Percentiles rank a stretch among this genome's conserved stretches.
Conservation (phyloP, 148 eudicot genomes). For the Chenopodium formosanum region DNA sequence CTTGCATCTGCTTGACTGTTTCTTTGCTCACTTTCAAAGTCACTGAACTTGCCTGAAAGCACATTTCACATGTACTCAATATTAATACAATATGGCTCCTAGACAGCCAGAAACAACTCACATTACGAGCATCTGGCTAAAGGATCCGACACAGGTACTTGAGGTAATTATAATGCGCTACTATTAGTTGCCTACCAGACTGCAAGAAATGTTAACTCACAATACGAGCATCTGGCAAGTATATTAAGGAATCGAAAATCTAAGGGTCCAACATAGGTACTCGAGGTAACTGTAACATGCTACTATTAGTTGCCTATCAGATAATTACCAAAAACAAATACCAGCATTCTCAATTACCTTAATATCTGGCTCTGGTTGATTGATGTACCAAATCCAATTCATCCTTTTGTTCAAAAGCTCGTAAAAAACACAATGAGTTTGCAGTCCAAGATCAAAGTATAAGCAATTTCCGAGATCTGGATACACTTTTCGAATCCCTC, state of each 20-base stretch:
- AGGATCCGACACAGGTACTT: too few species aligned
- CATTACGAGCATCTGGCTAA: too few species aligned
- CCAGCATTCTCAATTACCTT: constrained; percentile 35
- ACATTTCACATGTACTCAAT: neutral
- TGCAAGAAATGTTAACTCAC: neutral
- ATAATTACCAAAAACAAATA: neutral
- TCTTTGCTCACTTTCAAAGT: constrained; percentile 70
- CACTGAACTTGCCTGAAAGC: constrained; percentile 63
- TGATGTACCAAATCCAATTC: constrained; percentile 89
- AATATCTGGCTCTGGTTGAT: constrained; percentile 67
- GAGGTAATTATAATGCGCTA: too few species aligned
- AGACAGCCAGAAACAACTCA: neutral
- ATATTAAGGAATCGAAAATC: too few species aligned
- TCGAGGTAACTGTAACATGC: too few species aligned
- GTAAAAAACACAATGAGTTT: constrained; percentile 58
- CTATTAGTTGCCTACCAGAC: neutral
- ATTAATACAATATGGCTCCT: neutral
- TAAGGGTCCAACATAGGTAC: too few species aligned
- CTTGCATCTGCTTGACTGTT: constrained; percentile 55
- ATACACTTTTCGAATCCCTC: constrained; percentile 47
- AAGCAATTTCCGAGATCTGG: constrained; percentile 72
- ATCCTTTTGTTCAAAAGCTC: constrained; percentile 67
- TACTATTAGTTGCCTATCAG: neutral
- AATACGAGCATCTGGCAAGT: too few species aligned
- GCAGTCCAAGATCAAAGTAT: constrained; percentile 57